phyloP scores from a whole-genome alignment of 257 asterid species.

The Agastache rugosa region DNA sequence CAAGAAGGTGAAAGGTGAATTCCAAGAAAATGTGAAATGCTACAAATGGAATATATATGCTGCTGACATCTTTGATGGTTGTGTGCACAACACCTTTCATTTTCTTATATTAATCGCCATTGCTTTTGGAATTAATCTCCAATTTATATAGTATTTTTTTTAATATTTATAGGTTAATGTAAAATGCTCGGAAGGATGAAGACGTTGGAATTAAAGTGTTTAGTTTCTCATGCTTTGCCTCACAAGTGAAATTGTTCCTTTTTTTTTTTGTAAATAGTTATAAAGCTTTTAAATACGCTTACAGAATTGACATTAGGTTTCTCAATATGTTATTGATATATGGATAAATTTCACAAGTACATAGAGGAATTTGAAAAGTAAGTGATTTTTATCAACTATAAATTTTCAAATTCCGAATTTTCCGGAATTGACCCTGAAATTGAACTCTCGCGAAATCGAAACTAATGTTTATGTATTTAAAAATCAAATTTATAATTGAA shows the following conservation, averaged over 20 bases:
- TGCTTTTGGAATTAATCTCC: neutral
- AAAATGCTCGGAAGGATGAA: neutral
- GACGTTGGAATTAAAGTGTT: neutral
- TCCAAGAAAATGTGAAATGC: slow-evolving; percentile 24
- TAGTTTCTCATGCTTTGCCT: neutral
- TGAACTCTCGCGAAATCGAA: too few relatives aligned
- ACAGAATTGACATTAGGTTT: neutral
- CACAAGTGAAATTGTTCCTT: neutral
- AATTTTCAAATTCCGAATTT: too few relatives aligned
- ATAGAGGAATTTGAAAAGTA: neutral
- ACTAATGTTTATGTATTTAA: too few relatives aligned
- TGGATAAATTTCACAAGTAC: neutral
- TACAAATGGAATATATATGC: slow-evolving; percentile 18
- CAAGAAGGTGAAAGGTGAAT: slow-evolving; percentile 44
- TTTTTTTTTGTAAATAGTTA: neutral
- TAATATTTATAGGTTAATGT: neutral
- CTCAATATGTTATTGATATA: neutral
- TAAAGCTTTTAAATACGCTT: neutral
- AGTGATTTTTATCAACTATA: too few relatives aligned
- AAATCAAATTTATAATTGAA: too few relatives aligned
- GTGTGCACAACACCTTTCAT: neutral
- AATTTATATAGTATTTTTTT: neutral
- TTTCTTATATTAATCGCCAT: neutral
- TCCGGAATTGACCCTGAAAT: too few relatives aligned
- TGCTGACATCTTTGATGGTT: neutral